phyloP scores from a whole-genome alignment of 2,329 filamentous ascomycete species.

The Aspergillus texensis region DNA sequence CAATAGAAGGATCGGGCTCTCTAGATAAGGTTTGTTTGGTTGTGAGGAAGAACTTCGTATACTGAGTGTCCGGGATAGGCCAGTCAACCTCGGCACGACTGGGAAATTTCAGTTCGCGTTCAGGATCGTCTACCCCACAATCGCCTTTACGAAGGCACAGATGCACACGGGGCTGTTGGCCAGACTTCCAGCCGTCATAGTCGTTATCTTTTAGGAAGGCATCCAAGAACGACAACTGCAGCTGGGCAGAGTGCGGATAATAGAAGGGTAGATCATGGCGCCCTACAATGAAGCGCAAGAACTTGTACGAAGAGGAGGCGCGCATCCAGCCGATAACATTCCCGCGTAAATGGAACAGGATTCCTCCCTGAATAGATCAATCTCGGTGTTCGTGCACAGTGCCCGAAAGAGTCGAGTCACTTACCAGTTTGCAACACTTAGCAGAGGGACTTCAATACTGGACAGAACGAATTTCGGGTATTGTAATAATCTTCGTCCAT shows the following conservation, averaged over 20 bases:
- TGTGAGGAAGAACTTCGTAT: constrained; percentile 60
- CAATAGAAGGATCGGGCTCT: background rate
- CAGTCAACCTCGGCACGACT: constrained; percentile 62
- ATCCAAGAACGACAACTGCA: constrained; percentile 67
- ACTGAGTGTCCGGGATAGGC: constrained; percentile 66
- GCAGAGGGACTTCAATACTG: constrained; percentile 67
- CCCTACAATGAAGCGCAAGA: constrained; percentile 67
- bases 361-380: constrained; percentile 53
- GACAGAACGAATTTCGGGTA: constrained; percentile 60
- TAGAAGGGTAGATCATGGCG: constrained; percentile 72
- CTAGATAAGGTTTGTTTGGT: constrained; percentile 37
- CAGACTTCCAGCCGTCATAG: constrained; percentile 39
- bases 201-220: constrained; percentile 70
- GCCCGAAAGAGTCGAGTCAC: background rate
- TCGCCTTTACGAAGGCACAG: constrained; percentile 65
- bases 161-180: constrained; percentile 60
- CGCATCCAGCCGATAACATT: constrained; percentile 66
- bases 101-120: constrained; percentile 57
- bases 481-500: constrained; percentile 64
- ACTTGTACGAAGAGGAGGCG: constrained; percentile 67
- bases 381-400: background rate
- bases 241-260: constrained; percentile 65
- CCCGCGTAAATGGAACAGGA: constrained; percentile 66
- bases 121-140: constrained; percentile 64
- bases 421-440: constrained; percentile 65